Evolutionary conservation across 495 filamentous ascomycete species (phyloP), one percentile per base, ranked within the genome.

Genomic region (Evernia prunastri): DNA sequence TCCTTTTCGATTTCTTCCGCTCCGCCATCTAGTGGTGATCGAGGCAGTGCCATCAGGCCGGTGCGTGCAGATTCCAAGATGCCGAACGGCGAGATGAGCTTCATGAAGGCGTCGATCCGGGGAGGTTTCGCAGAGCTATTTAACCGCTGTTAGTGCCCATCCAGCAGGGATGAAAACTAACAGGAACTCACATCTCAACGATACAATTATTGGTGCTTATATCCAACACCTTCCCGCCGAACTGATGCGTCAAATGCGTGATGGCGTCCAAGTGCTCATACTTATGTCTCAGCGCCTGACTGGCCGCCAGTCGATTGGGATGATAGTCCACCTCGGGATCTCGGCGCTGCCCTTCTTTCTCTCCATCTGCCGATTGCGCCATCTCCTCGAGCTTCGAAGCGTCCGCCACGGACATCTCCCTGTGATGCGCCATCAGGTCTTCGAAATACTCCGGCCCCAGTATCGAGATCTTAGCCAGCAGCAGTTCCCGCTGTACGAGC

Each of bases 151-250:
- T 4, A 54, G 29, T 35, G 51, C 13, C 4, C 11, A 47, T 56
- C n/a, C 43, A 33, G 15, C 18, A 37, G 57, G n/a, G 15, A 61
- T n/a, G n/a, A 56, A 23, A 18, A 53, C 37, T 12, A 18, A 56
- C 4, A 3, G 59, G 18, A 40, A 86, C 89, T 82, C 83, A 94
- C 90, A 98, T 75, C 75, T 98, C 94, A 67, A 98, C 91, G 77
- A 97, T 97, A 78, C 93, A 97, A 78, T 93, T 97, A 73, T 90
- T 96, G 67, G 87, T 96, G 78, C 91, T 96, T 68, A 98, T 97
- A 79, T 98, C 94, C 74, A 97, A 75, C 27, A 98, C 88, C 77
- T 98, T 98, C 54, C 94, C 94, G 31, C 91, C 92, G 75, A 98
- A 98, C 72, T 98, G 94, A 79, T 97, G 94, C 20, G 93, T 87